Evolutionary conservation across 2,329 filamentous ascomycete species (phyloP).

Genomic region (Fusarium humuli): DNA sequence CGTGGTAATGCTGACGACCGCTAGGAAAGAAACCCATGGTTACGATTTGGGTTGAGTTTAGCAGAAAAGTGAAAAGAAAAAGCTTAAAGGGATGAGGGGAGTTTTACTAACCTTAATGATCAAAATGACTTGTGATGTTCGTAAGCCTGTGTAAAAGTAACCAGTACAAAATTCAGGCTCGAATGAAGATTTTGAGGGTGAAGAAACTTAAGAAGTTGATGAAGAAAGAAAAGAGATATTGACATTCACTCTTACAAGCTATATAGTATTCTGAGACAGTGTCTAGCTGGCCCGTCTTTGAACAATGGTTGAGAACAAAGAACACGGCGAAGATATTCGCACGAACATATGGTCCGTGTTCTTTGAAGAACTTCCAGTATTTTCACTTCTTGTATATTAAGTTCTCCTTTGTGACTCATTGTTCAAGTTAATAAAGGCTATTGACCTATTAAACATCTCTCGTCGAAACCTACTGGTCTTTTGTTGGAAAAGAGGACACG

Average conservation of each 20-base stretch:
- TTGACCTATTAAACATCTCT: no score
- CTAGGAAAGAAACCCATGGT: constrained; percentile 4
- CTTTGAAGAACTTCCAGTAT: not conserved
- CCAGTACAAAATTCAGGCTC: not conserved
- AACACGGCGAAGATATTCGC: not conserved
- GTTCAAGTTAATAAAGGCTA: not conserved
- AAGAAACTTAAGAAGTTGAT: not conserved
- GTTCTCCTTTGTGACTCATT: not conserved
- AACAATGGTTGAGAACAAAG: constrained; percentile 26
- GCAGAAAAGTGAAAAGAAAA: not conserved
- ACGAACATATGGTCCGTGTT: not conserved
- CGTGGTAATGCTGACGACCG: not conserved
- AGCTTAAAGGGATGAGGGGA: not conserved
- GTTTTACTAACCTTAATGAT: not conserved
- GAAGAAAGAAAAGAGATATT: not conserved
- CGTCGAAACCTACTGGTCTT: not conserved
- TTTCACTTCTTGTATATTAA: not conserved
- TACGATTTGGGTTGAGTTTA: not conserved
- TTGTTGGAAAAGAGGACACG: not conserved
- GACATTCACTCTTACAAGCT: not conserved
- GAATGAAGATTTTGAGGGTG: not conserved
- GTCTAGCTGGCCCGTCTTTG: not conserved
- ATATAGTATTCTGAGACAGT: not conserved
- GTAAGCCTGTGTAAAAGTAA: not conserved
- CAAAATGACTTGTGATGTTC: not conserved